Evolutionary conservation across 2,329 filamentous ascomycete genomes (phyloP).

Genomic region (Pyrenophora graminea): DNA sequence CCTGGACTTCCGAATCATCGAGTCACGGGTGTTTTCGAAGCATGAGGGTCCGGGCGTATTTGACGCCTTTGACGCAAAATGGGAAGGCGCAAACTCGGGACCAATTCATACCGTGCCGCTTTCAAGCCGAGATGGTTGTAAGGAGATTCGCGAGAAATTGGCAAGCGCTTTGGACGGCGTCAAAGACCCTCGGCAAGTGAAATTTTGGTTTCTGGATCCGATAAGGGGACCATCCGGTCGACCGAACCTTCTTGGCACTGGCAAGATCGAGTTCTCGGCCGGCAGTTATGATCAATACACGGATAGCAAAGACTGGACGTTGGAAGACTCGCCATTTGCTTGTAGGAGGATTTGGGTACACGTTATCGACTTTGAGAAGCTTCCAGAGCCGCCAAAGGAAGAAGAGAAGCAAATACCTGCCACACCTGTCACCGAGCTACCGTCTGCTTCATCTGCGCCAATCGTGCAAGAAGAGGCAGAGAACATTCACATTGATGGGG

Average conservation of each 20-base stretch:
- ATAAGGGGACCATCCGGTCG: constrained; percentile 33
- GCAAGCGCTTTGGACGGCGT: constrained; percentile 31
- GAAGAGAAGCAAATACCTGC: constrained; percentile 4
- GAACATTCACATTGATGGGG: constrained; percentile 3
- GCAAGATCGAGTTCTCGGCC: constrained; percentile 40
- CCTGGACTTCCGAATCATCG: constrained; percentile 39
- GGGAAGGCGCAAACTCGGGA: constrained; percentile 16
- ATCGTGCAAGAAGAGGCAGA: not conserved
- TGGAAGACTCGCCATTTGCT: constrained; percentile 27
- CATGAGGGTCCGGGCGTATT: constrained; percentile 46
- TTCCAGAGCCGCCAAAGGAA: constrained; percentile 36
- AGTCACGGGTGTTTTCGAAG: constrained; percentile 39
- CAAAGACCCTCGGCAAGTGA: constrained; percentile 46
- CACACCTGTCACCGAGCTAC: constrained; percentile 1
- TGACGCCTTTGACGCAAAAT: constrained; percentile 39
- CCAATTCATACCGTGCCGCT: constrained; percentile 29
- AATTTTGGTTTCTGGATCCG: constrained; percentile 47
- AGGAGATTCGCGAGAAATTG: constrained; percentile 40
- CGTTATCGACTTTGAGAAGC: constrained; percentile 34
- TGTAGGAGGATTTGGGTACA: constrained; percentile 43
- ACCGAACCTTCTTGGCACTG: constrained; percentile 37
- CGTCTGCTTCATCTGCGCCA: not conserved
- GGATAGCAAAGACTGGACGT: constrained; percentile 32
- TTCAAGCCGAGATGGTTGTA: constrained; percentile 28
- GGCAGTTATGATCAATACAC: constrained; percentile 34